Conservation (phyloP, 2,329 filamentous ascomycete genomes). For the Fusarium metavorans region DNA sequence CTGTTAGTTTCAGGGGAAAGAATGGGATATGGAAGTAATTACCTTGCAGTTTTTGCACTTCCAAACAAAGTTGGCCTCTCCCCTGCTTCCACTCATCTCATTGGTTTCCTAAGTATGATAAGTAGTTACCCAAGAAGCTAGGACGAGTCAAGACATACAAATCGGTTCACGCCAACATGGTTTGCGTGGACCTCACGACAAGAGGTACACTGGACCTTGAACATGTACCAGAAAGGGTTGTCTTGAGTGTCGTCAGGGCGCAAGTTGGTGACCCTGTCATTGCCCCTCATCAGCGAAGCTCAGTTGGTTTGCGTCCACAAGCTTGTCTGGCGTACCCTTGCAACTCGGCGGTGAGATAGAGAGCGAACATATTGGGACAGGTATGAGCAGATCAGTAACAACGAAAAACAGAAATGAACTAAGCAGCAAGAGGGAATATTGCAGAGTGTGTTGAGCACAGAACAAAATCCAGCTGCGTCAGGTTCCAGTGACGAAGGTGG, state of each 20-base stretch:
- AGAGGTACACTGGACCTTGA: conserved; percentile 98
- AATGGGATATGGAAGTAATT: neutral
- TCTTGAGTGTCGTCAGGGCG: conserved; percentile 85
- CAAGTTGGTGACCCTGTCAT: conserved; percentile 85
- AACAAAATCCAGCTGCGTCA: conserved; percentile 24
- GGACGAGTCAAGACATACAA: conserved; percentile 68
- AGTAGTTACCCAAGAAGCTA: neutral
- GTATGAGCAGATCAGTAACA: neutral
- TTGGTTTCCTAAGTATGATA: conserved; percentile 76
- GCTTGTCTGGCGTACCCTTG: conserved; percentile 65
- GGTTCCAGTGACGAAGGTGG: conserved; percentile 35
- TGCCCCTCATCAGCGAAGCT: conserved; percentile 36
- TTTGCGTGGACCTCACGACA: conserved; percentile 93
- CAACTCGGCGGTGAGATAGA: conserved; percentile 76
- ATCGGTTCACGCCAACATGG: conserved; percentile 85
- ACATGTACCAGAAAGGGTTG: conserved; percentile 93
- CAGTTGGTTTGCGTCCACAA: neutral
- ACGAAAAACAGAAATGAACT: neutral
- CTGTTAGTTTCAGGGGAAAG: neutral
- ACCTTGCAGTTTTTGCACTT: conserved; percentile 99
- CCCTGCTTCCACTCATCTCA: conserved; percentile 91
- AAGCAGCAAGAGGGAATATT: neutral
- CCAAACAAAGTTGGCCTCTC: conserved; percentile 99
- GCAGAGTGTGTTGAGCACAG: conserved; percentile 3
- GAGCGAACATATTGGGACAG: conserved; percentile 68